Conservation (phyloP, 345 rosid genomes). For the Dovyalis caffra region DNA sequence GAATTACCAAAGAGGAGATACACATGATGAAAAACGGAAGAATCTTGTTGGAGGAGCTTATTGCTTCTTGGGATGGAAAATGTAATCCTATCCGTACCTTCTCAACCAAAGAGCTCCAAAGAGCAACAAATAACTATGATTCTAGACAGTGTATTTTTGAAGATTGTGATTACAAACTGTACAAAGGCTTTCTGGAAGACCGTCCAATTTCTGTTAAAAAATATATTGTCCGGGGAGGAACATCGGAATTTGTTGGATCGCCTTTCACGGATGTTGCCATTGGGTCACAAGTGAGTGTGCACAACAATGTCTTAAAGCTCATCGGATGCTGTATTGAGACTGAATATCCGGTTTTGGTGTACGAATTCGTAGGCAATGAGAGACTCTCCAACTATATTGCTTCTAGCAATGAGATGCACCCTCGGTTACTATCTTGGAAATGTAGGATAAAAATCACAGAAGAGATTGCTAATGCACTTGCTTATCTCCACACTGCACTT, state of each 20-base stretch:
- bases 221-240: not conserved
- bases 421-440: not conserved
- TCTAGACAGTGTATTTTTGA: not conserved
- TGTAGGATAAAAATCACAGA: not conserved
- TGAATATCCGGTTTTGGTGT: not conserved
- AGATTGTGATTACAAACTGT: not conserved
- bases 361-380: not conserved
- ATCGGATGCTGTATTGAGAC: slow-evolving; percentile 3
- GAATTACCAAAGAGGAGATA: not conserved
- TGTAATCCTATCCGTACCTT: slow-evolving; percentile 3
- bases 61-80: slow-evolving; percentile 7
- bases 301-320: not conserved
- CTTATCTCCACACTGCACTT: not conserved
- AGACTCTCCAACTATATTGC: not conserved
- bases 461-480: not conserved
- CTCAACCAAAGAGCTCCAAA: not conserved
- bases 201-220: not conserved
- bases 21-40: not conserved
- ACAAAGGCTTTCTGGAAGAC: not conserved
- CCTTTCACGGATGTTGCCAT: not conserved
- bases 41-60: slow-evolving; percentile 2
- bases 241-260: not conserved
- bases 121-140: not conserved
- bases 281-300: not conserved
- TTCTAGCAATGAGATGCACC: not conserved